Evolutionary conservation across 2,329 filamentous ascomycete species (phyloP).

Genomic region (Macroventuria anomochaeta): DNA sequence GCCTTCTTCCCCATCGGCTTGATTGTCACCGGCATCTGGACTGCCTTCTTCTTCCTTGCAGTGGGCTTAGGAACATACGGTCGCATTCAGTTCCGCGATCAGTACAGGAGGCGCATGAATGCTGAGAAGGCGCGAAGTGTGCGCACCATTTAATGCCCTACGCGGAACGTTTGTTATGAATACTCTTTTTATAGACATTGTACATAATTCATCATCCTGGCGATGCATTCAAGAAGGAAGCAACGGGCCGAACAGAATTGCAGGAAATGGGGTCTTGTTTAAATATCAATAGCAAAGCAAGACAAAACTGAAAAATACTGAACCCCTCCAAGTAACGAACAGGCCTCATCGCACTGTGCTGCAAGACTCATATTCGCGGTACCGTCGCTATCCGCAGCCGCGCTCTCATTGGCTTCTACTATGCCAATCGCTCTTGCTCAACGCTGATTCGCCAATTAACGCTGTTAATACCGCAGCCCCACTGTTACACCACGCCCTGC

Average conservation of each 20-base stretch:
- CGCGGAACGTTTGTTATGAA: slow-evolving; percentile 3
- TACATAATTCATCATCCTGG: slow-evolving; percentile 29
- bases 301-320: background rate
- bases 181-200: slow-evolving; percentile 19
- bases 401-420: background rate
- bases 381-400: slow-evolving; percentile 5
- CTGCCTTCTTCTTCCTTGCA: slow-evolving; percentile 59
- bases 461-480: background rate
- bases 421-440: background rate
- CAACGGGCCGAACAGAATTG: background rate
- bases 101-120: slow-evolving; percentile 63
- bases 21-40: slow-evolving; percentile 70
- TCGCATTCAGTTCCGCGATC: slow-evolving; percentile 69
- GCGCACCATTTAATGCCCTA: slow-evolving; percentile 42
- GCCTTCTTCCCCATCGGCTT: slow-evolving; percentile 74
- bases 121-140: slow-evolving; percentile 45
- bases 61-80: slow-evolving; percentile 70
- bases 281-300: background rate
- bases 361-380: background rate
- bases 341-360: too few relatives aligned
- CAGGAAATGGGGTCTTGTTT: background rate
- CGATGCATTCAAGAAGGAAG: slow-evolving; percentile 5
- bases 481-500: slow-evolving; percentile 14
- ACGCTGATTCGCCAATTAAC: background rate
- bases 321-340: too few relatives aligned